These are phyloP conservation scores for Coemansia sp. DNA, from an alignment of 192 early-diverging fungal species.

Conservation along the genomic window DNA sequence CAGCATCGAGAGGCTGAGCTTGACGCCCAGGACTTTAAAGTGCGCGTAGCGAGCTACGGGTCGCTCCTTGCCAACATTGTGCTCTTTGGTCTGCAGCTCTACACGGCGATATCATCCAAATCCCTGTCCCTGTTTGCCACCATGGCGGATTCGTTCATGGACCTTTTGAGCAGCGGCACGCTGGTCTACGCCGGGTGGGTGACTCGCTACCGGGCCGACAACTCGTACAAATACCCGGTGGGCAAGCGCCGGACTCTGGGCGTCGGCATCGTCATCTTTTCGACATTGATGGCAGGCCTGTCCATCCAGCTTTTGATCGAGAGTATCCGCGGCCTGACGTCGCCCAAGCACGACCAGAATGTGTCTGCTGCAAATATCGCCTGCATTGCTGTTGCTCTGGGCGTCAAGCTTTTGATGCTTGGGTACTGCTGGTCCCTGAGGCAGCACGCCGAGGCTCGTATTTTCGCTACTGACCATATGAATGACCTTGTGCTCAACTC, in stretches of 20 bases:
- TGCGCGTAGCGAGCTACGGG: constrained; percentile 62
- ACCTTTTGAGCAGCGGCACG: constrained; percentile 59
- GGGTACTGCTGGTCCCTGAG: constrained; percentile 57
- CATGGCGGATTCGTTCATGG: constrained; percentile 76
- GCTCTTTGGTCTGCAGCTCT: constrained; percentile 59
- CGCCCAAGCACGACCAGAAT: constrained; percentile 43
- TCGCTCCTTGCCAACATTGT: constrained; percentile 62
- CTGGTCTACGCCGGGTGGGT: constrained; percentile 58
- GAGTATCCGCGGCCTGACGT: constrained; percentile 57
- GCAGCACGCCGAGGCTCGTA: constrained; percentile 47
- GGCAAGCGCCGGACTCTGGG: constrained; percentile 68
- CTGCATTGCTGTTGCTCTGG: constrained; percentile 55
- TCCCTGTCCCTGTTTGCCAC: constrained; percentile 70
- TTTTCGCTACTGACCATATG: constrained; percentile 63
- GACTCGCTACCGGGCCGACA: constrained; percentile 52
- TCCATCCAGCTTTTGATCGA: constrained; percentile 69
- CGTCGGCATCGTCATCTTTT: constrained; percentile 68
- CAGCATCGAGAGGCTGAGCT: neutral
- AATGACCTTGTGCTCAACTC: constrained; percentile 69
- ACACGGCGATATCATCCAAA: constrained; percentile 63
- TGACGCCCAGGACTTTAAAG: constrained; percentile 26
- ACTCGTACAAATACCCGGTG: constrained; percentile 65
- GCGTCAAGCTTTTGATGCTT: constrained; percentile 55
- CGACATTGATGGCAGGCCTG: constrained; percentile 63
- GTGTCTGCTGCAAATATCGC: constrained; percentile 46